Evolutionary conservation across 2,329 filamentous ascomycete species (phyloP), one percentile per base, ranked within the genome.

Genomic region (Stenocarpella maydis): DNA sequence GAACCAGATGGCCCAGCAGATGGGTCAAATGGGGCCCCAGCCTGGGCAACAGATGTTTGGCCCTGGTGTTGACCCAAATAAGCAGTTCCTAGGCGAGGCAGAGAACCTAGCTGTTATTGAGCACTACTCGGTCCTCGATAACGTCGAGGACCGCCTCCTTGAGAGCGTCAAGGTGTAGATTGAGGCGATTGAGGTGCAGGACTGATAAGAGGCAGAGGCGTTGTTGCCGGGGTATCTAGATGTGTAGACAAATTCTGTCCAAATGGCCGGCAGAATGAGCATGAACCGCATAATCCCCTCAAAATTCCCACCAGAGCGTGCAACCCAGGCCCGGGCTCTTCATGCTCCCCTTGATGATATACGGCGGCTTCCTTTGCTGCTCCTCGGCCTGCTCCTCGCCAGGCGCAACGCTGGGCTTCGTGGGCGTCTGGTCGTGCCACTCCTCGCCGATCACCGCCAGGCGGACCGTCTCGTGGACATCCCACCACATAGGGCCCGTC

Each of bases 51-150:
- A 95, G 77, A 92, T 96, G 84, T 97, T 97, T 80, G 94, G 93
- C 37, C 95, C 96, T 1, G 95, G 95, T 28, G 92, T 96, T 76
- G 97, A 99, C 78, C 94, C 95, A 0, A 92, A 98, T 82, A 99
- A 99, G 86, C 88, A 97, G 79, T 99, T 98, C 82, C 86, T 91
- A 79, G 93, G 86, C 55, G 96, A 99, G 82, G 93, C 93, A 3
- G 96, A 99, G 85, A 99, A 99, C 80, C 81, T 99, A 72, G 95
- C 97, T 75, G 96, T 99, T 28, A 87, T 97, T 76, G 95, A 97
- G 79, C 95, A 98, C 80, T 92, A 94, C 78, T 98, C 93, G 76
- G 93, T 98, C 72, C 83, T 98, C 70, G 93, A 97, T 75, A 92
- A 92, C 21, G 91, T 98, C 69, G 95, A 98, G 83, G 88, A 94